Conservation (phyloP, 768 basidiomycete genomes). For the Myochromella boudieri region DNA sequence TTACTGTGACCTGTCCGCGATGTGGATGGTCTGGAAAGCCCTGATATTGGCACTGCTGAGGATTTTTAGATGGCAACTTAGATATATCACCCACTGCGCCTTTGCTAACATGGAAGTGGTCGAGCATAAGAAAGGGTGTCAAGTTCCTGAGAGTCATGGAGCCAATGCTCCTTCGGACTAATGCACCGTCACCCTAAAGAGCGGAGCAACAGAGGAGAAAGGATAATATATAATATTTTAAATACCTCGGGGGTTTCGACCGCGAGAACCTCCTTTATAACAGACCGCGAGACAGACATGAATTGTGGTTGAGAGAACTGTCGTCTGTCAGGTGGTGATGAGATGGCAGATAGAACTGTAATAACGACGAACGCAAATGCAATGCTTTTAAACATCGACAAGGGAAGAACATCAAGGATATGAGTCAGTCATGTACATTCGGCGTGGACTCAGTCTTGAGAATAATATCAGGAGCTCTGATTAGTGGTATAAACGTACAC, state of each 20-base stretch:
- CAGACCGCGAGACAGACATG: constrained; percentile 56
- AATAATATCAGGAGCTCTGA: too few species aligned
- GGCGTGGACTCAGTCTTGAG: not conserved
- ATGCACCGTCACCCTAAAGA: constrained; percentile 74
- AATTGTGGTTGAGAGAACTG: constrained; percentile 25
- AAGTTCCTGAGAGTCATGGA: constrained; percentile 71
- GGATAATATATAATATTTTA: not conserved
- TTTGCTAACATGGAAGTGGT: constrained; percentile 71
- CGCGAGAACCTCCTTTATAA: constrained; percentile 76
- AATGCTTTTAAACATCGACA: constrained; percentile 19
- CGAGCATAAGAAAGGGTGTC: constrained; percentile 89
- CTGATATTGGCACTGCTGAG: constrained; percentile 28
- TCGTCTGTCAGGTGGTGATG: constrained; percentile 10
- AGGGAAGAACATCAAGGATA: too few species aligned
- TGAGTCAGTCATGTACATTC: constrained; percentile 10
- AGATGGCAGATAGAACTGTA: constrained; percentile 16
- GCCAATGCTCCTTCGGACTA: constrained; percentile 87
- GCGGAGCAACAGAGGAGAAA: not conserved
- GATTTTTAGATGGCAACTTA: not conserved
- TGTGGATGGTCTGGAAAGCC: constrained; percentile 95
- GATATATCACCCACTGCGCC: constrained; percentile 55
- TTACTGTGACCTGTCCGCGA: constrained; percentile 84
- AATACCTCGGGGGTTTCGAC: constrained; percentile 70
- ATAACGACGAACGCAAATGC: constrained; percentile 15
- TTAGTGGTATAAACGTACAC: too few species aligned